A percentile compares a stretch with the other conserved stretches of the same genome.
Evolutionary conservation across 1,284 basidiomycete species (phyloP).

Genomic region (Acaromyces ingoldii): DNA sequence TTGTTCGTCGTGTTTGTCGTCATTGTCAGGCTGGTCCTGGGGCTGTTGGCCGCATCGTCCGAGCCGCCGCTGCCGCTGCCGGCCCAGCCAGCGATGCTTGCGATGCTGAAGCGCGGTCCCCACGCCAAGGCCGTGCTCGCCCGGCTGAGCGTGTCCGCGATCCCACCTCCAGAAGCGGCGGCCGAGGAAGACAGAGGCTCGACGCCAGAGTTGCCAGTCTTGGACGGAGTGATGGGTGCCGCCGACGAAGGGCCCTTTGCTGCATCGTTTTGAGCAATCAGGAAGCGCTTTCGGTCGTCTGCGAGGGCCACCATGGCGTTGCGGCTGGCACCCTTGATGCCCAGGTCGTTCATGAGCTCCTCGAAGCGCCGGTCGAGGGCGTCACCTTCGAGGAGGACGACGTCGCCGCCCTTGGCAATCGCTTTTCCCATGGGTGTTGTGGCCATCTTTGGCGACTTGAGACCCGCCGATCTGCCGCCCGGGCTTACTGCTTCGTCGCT

Average conservation of each 20-base stretch:
- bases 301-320: constrained; percentile 65
- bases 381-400: constrained; percentile 1
- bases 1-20: neutral
- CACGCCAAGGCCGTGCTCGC: constrained; percentile 53
- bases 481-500: constrained; percentile 7
- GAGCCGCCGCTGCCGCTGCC: constrained; percentile 18
- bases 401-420: neutral
- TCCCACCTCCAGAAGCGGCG: constrained; percentile 64
- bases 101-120: constrained; percentile 69
- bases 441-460: constrained; percentile 52
- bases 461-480: neutral
- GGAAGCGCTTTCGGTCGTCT: constrained; percentile 64
- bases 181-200: too few species aligned
- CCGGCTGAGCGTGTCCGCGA: constrained; percentile 40
- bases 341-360: constrained; percentile 49
- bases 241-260: constrained; percentile 53
- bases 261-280: constrained; percentile 55
- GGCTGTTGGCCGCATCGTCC: constrained; percentile 13
- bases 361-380: constrained; percentile 25
- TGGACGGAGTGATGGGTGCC: too few species aligned
- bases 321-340: constrained; percentile 66
- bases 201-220: too few species aligned
- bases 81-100: constrained; percentile 60
- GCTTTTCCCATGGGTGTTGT: constrained; percentile 59
- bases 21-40: constrained; percentile 9